Percentiles rank a stretch among this genome's conserved stretches.
Conservation (phyloP, 345 rosid genomes). For the Alliaria petiolata region DNA sequence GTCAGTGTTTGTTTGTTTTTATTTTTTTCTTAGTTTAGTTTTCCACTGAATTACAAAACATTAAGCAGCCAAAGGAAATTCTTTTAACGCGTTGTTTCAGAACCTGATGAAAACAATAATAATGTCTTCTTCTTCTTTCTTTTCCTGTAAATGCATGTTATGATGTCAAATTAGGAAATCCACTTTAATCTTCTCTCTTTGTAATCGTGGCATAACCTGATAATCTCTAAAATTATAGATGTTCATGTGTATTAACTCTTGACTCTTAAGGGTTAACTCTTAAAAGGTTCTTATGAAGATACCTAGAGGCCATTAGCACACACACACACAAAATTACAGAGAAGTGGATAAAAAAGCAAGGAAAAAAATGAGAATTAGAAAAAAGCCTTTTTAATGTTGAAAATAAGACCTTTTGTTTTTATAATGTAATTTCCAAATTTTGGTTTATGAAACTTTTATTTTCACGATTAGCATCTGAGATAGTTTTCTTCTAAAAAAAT, state of each 20-base stretch:
- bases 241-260: not conserved
- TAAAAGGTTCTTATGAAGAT: not conserved
- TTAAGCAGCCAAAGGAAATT: conserved; percentile 35
- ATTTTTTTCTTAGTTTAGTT: conserved; percentile 30
- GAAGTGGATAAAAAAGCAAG: not conserved
- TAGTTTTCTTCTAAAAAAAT: no score
- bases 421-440: not conserved
- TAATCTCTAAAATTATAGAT: not conserved
- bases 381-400: not conserved
- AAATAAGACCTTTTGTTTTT: not conserved
- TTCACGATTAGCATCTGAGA: not conserved
- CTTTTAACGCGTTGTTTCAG: conserved; percentile 35
- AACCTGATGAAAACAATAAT: conserved; percentile 28
- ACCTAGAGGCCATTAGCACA: no score
- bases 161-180: conserved; percentile 1
- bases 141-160: conserved; percentile 3
- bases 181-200: conserved; percentile 1
- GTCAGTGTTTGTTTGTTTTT: conserved; percentile 62
- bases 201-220: not conserved
- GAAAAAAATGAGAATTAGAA: not conserved
- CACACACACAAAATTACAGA: no score
- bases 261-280: no score
- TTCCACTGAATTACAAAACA: conserved; percentile 20
- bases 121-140: not conserved
- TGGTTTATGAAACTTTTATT: not conserved